Evolutionary conservation across 495 filamentous ascomycete genomes (phyloP).

Genomic region (Penicillium lagena): DNA sequence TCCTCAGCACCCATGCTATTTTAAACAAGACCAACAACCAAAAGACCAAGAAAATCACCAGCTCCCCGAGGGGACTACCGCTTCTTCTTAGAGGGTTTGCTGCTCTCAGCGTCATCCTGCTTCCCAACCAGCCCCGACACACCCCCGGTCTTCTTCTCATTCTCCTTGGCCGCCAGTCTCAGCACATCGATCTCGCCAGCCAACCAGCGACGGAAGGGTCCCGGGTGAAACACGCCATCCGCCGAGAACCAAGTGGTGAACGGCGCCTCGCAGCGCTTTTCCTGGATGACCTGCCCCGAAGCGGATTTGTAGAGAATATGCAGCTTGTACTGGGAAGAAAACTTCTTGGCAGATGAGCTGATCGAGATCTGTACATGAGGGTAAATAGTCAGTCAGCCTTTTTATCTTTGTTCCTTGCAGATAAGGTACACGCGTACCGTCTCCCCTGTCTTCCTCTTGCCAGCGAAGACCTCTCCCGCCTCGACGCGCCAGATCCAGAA

Average conservation of each 20-base stretch:
- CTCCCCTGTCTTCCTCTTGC: slow-evolving; percentile 50
- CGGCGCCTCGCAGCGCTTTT: slow-evolving; percentile 53
- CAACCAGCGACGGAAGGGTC: slow-evolving; percentile 79
- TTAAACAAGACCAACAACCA: background rate
- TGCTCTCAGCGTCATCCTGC: background rate
- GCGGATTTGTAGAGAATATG: slow-evolving; percentile 51
- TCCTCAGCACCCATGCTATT: too few relatives aligned
- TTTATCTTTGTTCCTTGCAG: too few relatives aligned
- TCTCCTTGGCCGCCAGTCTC: slow-evolving; percentile 56
- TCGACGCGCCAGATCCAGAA: slow-evolving; percentile 86
- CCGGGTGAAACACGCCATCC: slow-evolving; percentile 72
- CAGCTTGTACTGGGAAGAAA: slow-evolving; percentile 71
- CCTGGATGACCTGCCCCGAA: slow-evolving; percentile 34
- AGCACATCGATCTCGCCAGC: slow-evolving; percentile 63
- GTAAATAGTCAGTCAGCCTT: too few relatives aligned
- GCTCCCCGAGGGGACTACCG: background rate
- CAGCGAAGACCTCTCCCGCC: slow-evolving; percentile 72
- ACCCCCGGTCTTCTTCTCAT: slow-evolving; percentile 37
- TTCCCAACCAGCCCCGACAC: slow-evolving; percentile 10
- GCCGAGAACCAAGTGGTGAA: slow-evolving; percentile 86
- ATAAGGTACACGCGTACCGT: slow-evolving; percentile 31
- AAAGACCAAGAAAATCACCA: slow-evolving; percentile 1
- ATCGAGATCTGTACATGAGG: slow-evolving; percentile 52
- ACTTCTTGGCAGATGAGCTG: slow-evolving; percentile 62
- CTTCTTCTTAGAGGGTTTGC: slow-evolving; percentile 1